phyloP scores from a whole-genome alignment of 2,329 filamentous ascomycete genomes.

The Triangularia verruculosa region DNA sequence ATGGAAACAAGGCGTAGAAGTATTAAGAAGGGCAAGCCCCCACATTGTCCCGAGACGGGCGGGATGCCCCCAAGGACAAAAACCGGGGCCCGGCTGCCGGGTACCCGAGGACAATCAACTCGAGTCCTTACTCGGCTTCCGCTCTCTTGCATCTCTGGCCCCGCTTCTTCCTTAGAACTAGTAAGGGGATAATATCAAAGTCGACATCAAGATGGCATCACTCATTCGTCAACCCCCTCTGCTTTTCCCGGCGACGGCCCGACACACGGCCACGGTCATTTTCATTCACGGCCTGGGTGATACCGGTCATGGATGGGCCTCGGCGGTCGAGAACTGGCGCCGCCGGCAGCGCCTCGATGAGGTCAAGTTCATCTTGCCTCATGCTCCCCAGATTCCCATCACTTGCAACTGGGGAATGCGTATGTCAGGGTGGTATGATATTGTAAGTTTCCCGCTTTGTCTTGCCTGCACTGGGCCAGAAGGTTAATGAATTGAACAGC shows the following conservation, averaged over 20 bases:
- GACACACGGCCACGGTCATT: conserved; percentile 92
- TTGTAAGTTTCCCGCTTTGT: conserved; percentile 46
- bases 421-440: conserved; percentile 89
- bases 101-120: not conserved
- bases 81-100: not conserved
- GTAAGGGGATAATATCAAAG: not conserved
- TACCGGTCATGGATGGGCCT: conserved; percentile 73
- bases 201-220: conserved; percentile 26
- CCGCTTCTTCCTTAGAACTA: not conserved
- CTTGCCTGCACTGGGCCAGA: not conserved
- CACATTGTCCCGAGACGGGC: not conserved
- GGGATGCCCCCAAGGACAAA: not conserved
- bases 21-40: not conserved
- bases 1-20: not conserved
- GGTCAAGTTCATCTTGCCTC: conserved; percentile 90
- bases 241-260: conserved; percentile 73
- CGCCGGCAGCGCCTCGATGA: conserved; percentile 76
- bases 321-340: conserved; percentile 83
- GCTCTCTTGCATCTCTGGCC: not conserved
- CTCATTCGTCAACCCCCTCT: conserved; percentile 49
- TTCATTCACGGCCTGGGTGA: conserved; percentile 92
- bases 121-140: not conserved
- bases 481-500: conserved; percentile 6
- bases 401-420: conserved; percentile 61
- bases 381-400: conserved; percentile 83